These are phyloP conservation scores for Cryptococcus depauperatus DNA, from an alignment of 1,284 basidiomycete species.

Conservation along the genomic window DNA sequence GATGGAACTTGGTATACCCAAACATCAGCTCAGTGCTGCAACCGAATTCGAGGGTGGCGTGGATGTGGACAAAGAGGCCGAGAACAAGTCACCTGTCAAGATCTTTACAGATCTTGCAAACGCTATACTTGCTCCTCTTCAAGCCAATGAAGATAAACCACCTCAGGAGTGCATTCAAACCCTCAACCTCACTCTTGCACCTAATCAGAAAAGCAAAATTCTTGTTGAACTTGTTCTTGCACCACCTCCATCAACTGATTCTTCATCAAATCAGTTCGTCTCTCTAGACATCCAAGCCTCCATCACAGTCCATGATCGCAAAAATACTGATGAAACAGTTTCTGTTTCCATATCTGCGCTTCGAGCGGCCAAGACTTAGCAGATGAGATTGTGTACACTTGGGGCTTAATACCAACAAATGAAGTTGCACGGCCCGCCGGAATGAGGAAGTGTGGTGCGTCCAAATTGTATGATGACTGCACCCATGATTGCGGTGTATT, in stretches of 20 bases:
- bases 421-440: too few relatives aligned
- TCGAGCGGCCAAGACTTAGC: neutral
- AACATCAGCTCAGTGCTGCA: slow-evolving; percentile 9
- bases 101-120: neutral
- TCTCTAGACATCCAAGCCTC: slow-evolving; percentile 10
- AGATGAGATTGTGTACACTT: too few relatives aligned
- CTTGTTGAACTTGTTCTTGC: slow-evolving; percentile 26
- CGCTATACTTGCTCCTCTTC: neutral
- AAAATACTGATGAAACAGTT: slow-evolving; percentile 41
- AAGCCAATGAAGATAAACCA: neutral
- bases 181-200: slow-evolving; percentile 27
- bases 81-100: neutral
- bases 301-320: slow-evolving; percentile 36
- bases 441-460: too few relatives aligned
- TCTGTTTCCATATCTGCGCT: slow-evolving; percentile 19
- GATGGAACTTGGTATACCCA: slow-evolving; percentile 43
- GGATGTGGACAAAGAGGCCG: slow-evolving; percentile 11
- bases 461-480: too few relatives aligned
- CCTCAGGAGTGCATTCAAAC: slow-evolving; percentile 4
- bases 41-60: slow-evolving; percentile 1
- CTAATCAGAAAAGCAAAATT: slow-evolving; percentile 39
- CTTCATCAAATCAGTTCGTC: neutral
- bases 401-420: too few relatives aligned
- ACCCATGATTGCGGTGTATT: too few relatives aligned
- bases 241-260: neutral